Percentiles rank a stretch among this genome's conserved stretches.
phyloP scores from a whole-genome alignment of 2,329 filamentous ascomycete genomes.

The Fusarium scirpi region DNA sequence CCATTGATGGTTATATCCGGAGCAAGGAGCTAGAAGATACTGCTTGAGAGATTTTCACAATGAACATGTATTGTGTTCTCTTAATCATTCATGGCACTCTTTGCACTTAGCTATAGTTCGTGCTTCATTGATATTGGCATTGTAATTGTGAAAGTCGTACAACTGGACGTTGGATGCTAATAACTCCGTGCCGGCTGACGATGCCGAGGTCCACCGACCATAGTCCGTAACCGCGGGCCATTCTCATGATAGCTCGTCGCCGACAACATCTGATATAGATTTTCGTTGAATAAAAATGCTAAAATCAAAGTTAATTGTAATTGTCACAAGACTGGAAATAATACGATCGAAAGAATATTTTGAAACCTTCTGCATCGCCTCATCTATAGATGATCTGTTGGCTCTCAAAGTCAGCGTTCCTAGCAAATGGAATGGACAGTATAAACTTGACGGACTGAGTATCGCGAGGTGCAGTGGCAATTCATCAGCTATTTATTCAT shows the following conservation, averaged over 20 bases:
- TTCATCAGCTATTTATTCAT: background rate
- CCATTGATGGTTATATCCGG: constrained; percentile 13
- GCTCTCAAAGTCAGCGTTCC: background rate
- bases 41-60: background rate
- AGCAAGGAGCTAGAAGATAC: no score
- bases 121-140: background rate
- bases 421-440: background rate
- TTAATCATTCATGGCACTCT: background rate
- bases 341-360: background rate
- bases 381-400: background rate
- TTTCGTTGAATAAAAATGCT: background rate
- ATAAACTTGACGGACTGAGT: background rate
- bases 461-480: background rate
- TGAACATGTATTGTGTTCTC: background rate
- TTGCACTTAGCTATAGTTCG: background rate
- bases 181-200: constrained; percentile 6
- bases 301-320: background rate
- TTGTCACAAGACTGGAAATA: background rate
- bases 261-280: background rate
- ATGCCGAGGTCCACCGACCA: constrained; percentile 33
- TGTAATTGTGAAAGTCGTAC: background rate
- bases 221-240: background rate
- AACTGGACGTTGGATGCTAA: background rate
- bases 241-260: background rate
- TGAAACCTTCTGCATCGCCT: background rate